Conservation (phyloP, 345 rosid genomes). For the Gossypium bickii region DNA sequence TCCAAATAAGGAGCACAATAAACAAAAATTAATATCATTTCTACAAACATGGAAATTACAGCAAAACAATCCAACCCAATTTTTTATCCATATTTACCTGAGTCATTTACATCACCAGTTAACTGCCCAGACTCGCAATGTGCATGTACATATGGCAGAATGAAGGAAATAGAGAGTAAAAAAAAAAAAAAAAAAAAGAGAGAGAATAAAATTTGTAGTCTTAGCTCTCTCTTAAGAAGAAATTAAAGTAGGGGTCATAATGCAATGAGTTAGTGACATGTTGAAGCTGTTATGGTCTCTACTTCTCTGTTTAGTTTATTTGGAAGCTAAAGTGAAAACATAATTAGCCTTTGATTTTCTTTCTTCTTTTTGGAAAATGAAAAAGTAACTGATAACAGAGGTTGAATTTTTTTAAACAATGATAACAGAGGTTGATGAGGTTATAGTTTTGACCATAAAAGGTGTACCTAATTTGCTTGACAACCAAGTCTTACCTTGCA, state of each 20-base stretch:
- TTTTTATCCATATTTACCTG: not conserved
- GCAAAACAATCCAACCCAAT: not conserved
- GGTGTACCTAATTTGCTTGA: slow-evolving; percentile 19
- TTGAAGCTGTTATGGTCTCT: slow-evolving; percentile 27
- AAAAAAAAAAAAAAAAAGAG: slow-evolving; percentile 7
- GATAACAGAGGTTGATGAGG: slow-evolving; percentile 9
- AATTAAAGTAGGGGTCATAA: not conserved
- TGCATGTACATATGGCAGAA: not conserved
- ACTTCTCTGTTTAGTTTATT: slow-evolving; percentile 14
- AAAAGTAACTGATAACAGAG: too few species aligned
- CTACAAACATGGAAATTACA: not conserved
- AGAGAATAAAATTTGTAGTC: not conserved
- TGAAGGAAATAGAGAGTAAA: slow-evolving; percentile 14
- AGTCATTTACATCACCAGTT: not conserved
- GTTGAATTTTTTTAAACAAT: not conserved
- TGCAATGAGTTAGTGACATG: not conserved
- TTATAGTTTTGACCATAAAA: slow-evolving; percentile 18
- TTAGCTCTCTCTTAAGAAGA: not conserved
- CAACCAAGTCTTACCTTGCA: slow-evolving; percentile 9
- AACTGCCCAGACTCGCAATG: not conserved
- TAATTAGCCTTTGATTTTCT: slow-evolving; percentile 23
- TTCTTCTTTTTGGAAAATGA: too few species aligned
- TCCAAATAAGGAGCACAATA: slow-evolving; percentile 8
- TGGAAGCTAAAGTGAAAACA: slow-evolving; percentile 1
- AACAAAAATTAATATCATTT: not conserved